Evolutionary conservation across 805 yeast species (phyloP).

Genomic region (Candida saitoana): DNA sequence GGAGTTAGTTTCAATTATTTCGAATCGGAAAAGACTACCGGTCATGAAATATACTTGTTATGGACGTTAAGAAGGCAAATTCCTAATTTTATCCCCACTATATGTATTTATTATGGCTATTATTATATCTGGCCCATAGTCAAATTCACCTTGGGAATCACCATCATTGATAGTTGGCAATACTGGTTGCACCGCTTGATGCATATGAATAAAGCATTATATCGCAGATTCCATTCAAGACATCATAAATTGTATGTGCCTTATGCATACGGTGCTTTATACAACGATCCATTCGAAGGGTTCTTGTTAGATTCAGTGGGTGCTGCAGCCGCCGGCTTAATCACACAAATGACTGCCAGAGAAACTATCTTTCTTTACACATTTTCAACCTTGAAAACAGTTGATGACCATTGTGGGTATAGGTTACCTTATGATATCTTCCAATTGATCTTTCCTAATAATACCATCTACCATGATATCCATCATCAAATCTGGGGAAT

Average conservation of each 20-base stretch:
- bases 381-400: constrained; percentile 92
- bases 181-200: constrained; percentile 82
- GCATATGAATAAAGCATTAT: constrained; percentile 77
- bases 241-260: constrained; percentile 95
- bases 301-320: constrained; percentile 88
- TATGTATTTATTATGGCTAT: constrained; percentile 49
- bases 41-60: constrained; percentile 44
- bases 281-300: constrained; percentile 93
- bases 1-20: constrained; percentile 54
- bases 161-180: constrained; percentile 92
- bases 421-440: constrained; percentile 87
- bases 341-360: constrained; percentile 64
- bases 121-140: constrained; percentile 58
- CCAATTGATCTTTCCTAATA: constrained; percentile 89
- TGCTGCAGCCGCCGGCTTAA: constrained; percentile 74
- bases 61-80: constrained; percentile 42
- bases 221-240: constrained; percentile 83
- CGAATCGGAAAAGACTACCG: constrained; percentile 55
- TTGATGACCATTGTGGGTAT: constrained; percentile 99
- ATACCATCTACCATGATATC: constrained; percentile 93
- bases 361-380: constrained; percentile 73
- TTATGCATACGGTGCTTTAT: constrained; percentile 93
- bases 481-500: constrained; percentile 97
- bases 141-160: constrained; percentile 60
- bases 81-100: constrained; percentile 44